Base-by-base conservation (phyloP, 768 basidiomycete species). In the Amanita rubescens region DNA sequence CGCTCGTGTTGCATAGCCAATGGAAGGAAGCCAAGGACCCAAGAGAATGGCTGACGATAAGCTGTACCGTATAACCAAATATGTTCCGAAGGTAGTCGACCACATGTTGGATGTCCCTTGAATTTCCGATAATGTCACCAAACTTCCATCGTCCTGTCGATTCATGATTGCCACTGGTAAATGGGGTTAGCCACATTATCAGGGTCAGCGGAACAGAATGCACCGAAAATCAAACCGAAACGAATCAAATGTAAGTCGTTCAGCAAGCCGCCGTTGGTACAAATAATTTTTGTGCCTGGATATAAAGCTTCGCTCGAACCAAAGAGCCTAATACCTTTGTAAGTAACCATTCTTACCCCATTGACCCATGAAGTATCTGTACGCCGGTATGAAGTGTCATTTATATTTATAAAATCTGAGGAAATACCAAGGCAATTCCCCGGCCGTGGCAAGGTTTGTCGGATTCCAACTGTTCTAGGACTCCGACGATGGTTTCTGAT, bases 151-250 rank as follows among this genome's bases (percentile, higher is more conserved):
- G 66, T 19, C 90, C 89, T 12, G 77, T 74, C 4, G 84, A 84
- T 69, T 92, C 90, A 64, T 88, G 82, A 67, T 82, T 85, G 17
- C 88, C 89, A 47, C 89, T 90, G 5, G 38, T 51, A 41, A 12
- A 47, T 24, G 39, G 5, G 39, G 17, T 27, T 27, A 46, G 14
- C 24, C 24, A 5, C 6, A 41, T 53, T 49, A 5, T 9, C 20
- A 27, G 37, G 41, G 37, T 51, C 11, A 27, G 19, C 14, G 34
- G 37, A 49, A 52, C 17, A 42, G n/a, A 41, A 62, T 79, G 53
- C 61, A 90, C 87, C 88, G 80, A 69, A 93, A 93, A 65, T 93
- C 90, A 61, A 93, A 90, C 30, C 89, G 78, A 64, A 92, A 90
- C 2, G 88, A 90, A 65, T 93, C 90, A 20, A 87, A 61, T 0